Evolutionary conservation across 2,329 filamentous ascomycete species (phyloP).

Genomic region (Fusarium anguioides): DNA sequence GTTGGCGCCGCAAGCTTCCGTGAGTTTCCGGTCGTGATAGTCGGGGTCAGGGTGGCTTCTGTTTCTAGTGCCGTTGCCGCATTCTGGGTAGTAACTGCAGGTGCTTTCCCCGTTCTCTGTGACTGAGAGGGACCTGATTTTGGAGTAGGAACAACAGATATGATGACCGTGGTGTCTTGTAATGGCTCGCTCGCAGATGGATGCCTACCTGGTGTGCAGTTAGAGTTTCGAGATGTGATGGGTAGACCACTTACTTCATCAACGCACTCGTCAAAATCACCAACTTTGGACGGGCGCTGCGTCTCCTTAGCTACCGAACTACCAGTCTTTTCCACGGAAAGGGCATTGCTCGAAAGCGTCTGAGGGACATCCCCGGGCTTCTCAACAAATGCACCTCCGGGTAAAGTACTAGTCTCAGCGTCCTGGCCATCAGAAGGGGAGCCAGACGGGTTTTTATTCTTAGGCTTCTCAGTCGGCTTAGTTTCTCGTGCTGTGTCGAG

Average conservation of each 20-base stretch:
- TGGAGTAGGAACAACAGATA: not conserved
- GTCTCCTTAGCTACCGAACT: not conserved
- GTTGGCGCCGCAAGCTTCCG: constrained; percentile 3
- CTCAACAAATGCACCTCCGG: constrained; percentile 28
- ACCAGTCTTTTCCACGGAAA: not conserved
- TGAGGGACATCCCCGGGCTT: not conserved
- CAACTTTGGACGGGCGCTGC: not conserved
- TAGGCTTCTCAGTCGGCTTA: not conserved
- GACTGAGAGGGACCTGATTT: not conserved
- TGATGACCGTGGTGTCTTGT: not conserved
- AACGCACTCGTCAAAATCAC: constrained; percentile 5
- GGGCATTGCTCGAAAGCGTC: not conserved
- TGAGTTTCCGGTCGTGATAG: not conserved
- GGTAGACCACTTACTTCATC: constrained; percentile 43
- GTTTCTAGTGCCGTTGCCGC: constrained; percentile 1
- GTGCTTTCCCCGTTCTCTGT: not conserved
- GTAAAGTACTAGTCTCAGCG: constrained; percentile 1
- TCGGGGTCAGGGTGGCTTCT: not conserved
- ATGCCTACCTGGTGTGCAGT: constrained; percentile 43
- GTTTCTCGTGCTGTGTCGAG: not conserved
- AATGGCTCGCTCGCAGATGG: not conserved
- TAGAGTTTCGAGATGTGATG: constrained; percentile 39
- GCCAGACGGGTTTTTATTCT: not conserved
- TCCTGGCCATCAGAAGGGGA: not conserved
- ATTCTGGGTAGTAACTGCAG: not conserved